A percentile compares a stretch with the other conserved stretches of the same genome.
Evolutionary conservation across 208 protist species (phyloP).

Genomic region (Polymyxa betae): DNA sequence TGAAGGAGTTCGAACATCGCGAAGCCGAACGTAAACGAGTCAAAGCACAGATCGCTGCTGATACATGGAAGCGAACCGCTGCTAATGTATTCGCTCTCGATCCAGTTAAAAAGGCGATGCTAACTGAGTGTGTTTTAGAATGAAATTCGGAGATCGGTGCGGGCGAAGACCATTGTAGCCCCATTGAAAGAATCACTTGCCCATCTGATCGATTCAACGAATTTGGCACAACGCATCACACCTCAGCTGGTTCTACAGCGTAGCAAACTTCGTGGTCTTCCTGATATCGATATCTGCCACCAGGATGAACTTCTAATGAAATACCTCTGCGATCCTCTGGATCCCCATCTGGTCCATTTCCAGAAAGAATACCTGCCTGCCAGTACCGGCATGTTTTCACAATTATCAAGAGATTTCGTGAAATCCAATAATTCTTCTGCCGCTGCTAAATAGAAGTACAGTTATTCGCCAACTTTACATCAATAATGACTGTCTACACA

Average conservation of each 20-base stretch:
- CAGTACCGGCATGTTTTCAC: background rate
- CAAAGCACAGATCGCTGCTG: background rate
- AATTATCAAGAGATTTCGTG: constrained; percentile 29
- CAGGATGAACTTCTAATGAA: background rate
- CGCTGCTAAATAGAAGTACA: background rate
- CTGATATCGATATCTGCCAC: constrained; percentile 24
- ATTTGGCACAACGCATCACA: background rate
- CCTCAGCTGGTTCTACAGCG: background rate
- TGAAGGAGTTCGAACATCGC: background rate
- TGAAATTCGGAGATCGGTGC: background rate
- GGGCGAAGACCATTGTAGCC: background rate
- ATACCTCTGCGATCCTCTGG: constrained; percentile 9
- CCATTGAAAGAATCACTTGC: constrained; percentile 10
- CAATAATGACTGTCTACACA: too few species aligned
- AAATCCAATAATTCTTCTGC: background rate
- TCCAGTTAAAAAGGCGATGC: background rate
- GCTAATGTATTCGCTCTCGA: background rate
- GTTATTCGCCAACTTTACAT: too few species aligned
- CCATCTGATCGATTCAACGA: constrained; percentile 35
- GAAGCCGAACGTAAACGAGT: background rate
- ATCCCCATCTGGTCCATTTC: constrained; percentile 8
- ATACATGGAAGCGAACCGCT: background rate
- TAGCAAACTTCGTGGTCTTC: constrained; percentile 30
- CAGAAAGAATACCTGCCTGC: background rate
- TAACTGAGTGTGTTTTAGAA: background rate